Conservation (phyloP, 331 rosid species). For the Dryas integrifolia region DNA sequence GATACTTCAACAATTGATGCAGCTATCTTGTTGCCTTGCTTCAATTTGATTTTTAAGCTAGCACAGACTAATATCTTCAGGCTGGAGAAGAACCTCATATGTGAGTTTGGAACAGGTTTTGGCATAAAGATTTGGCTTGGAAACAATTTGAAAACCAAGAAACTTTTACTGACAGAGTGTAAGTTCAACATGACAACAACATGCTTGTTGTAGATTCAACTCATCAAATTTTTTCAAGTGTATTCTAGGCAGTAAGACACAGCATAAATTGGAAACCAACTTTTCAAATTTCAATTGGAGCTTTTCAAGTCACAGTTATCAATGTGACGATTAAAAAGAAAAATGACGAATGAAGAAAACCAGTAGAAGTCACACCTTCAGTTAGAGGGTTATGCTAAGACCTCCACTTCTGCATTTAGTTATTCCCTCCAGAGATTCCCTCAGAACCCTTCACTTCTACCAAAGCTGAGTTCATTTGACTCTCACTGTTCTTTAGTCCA, state of each 20-base stretch:
- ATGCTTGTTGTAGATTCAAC: background rate
- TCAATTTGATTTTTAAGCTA: background rate
- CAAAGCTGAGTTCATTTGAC: conserved; percentile 19
- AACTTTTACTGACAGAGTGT: background rate
- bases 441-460: conserved; percentile 8
- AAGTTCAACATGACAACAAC: background rate
- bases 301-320: conserved; percentile 20
- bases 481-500: conserved; percentile 13
- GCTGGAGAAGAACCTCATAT: background rate
- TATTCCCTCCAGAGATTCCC: conserved; percentile 15
- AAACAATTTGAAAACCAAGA: conserved; percentile 13
- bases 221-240: background rate
- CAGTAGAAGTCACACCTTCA: background rate
- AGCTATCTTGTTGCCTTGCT: background rate
- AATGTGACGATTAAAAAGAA: conserved; percentile 3
- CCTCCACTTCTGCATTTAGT: background rate
- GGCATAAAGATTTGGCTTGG: conserved; percentile 6
- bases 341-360: background rate
- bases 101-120: background rate
- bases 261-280: conserved; percentile 12
- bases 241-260: conserved; percentile 20
- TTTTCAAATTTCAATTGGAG: conserved; percentile 11
- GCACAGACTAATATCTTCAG: background rate
- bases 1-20: background rate
- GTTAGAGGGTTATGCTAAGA: conserved; percentile 18